Conservation (phyloP, 441 rosid species). For the Euphorbia celastroides region DNA sequence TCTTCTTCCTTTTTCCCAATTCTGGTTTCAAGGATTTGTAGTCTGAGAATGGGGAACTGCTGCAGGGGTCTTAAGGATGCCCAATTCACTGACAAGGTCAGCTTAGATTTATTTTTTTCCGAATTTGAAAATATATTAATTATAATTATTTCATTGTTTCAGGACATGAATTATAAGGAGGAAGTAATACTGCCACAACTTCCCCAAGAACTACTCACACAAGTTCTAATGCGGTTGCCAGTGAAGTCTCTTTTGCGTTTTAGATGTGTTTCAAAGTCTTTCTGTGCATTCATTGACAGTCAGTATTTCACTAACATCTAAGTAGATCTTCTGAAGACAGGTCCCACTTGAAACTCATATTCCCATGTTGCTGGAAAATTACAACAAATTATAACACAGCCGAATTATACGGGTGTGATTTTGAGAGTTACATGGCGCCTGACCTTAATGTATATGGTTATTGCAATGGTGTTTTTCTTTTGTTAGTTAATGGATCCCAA, state of each 20-base stretch:
- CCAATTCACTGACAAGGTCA: background rate
- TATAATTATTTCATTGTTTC: background rate
- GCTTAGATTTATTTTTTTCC: no score
- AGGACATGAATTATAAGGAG: background rate
- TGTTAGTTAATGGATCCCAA: background rate
- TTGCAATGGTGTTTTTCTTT: background rate
- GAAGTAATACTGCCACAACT: background rate
- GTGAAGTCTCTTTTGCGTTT: background rate
- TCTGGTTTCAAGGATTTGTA: background rate
- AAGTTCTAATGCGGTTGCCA: background rate
- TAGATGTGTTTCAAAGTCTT: background rate
- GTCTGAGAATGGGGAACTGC: background rate
- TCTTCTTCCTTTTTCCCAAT: background rate
- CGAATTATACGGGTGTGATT: background rate
- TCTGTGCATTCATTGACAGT: background rate
- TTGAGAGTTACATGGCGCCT: no score
- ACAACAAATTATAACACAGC: background rate
- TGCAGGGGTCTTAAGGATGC: background rate
- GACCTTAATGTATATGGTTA: background rate
- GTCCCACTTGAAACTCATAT: background rate
- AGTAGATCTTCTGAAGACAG: background rate
- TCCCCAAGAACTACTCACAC: background rate
- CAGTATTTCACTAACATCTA: background rate
- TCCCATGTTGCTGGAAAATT: background rate
- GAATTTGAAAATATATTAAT: no score